Evolutionary conservation across 2,329 filamentous ascomycete genomes (phyloP).

Genomic region (Zymoseptoria passerinii): DNA sequence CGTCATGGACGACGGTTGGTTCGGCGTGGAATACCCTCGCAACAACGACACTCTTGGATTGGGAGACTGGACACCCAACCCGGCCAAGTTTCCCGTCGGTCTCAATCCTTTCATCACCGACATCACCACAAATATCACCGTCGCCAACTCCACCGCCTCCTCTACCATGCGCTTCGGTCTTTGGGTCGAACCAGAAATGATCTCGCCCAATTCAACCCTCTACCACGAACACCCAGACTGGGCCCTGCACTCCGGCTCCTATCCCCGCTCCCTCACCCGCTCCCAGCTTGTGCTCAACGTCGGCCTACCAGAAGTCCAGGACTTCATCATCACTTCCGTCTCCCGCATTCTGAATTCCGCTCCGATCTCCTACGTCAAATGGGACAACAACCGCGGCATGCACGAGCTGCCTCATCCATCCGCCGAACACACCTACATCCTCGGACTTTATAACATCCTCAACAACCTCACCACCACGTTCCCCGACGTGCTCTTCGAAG

Average conservation of each 20-base stretch:
- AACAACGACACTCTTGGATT: conserved; percentile 50
- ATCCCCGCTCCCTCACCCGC: conserved; percentile 49
- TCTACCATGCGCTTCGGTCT: conserved; percentile 52
- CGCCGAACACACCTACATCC: conserved; percentile 51
- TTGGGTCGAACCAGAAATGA: conserved; percentile 63
- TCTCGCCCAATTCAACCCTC: conserved; percentile 53
- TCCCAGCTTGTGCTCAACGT: conserved; percentile 56
- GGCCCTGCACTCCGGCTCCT: conserved; percentile 50
- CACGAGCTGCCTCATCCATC: conserved; percentile 51
- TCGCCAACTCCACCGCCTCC: conserved; percentile 40
- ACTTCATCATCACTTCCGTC: conserved; percentile 52
- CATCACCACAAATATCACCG: conserved; percentile 43
- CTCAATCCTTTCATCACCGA: conserved; percentile 44
- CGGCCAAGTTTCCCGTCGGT: conserved; percentile 50
- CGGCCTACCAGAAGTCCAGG: conserved; percentile 52
- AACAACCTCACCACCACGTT: conserved; percentile 51
- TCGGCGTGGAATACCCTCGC: conserved; percentile 54
- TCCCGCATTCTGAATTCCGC: conserved; percentile 47
- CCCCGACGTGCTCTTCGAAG: conserved; percentile 57
- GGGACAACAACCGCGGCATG: conserved; percentile 60
- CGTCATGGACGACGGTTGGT: conserved; percentile 61
- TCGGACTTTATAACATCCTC: conserved; percentile 56
- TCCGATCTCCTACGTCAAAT: conserved; percentile 55
- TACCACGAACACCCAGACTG: conserved; percentile 57
- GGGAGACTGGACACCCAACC: conserved; percentile 56